A percentile compares a stretch with the other conserved stretches of the same genome.
Conservation (phyloP, 179 eudicot genomes). For the Amaranthus tricolor region DNA sequence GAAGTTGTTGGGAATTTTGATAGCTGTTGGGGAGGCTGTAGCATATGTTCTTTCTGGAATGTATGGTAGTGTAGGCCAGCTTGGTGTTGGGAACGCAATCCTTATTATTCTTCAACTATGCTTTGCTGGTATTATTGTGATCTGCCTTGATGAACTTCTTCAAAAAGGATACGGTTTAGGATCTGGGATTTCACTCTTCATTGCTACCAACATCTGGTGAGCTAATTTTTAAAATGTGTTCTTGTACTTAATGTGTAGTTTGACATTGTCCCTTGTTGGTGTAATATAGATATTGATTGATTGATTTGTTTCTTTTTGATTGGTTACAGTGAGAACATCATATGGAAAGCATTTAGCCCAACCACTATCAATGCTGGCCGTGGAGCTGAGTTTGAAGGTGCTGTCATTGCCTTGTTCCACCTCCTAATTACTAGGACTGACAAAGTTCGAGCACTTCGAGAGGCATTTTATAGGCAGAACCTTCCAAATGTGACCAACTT, state of each 20-base stretch:
- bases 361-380: slow-evolving; percentile 83
- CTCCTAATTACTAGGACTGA: slow-evolving; percentile 72
- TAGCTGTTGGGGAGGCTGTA: slow-evolving; percentile 87
- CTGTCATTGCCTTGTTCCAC: slow-evolving; percentile 79
- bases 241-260: neutral
- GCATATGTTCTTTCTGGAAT: slow-evolving; percentile 90
- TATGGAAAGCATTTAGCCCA: slow-evolving; percentile 94
- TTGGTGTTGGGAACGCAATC: slow-evolving; percentile 78
- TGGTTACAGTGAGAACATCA: slow-evolving; percentile 35
- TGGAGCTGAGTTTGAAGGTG: slow-evolving; percentile 91
- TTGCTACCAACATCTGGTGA: slow-evolving; percentile 83
- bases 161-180: slow-evolving; percentile 92
- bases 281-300: neutral
- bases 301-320: too few species aligned
- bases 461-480: slow-evolving; percentile 77
- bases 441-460: slow-evolving; percentile 75
- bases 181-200: slow-evolving; percentile 80
- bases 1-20: slow-evolving; percentile 76
- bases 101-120: slow-evolving; percentile 71
- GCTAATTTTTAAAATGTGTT: neutral
- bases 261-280: neutral
- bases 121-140: slow-evolving; percentile 71
- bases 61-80: slow-evolving; percentile 82
- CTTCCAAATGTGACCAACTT: slow-evolving; percentile 83
- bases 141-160: slow-evolving; percentile 78